These are phyloP conservation scores for Chrysosphaeria jannelii DNA, from an alignment of 2,329 filamentous ascomycete genomes.

Conservation along the genomic window DNA sequence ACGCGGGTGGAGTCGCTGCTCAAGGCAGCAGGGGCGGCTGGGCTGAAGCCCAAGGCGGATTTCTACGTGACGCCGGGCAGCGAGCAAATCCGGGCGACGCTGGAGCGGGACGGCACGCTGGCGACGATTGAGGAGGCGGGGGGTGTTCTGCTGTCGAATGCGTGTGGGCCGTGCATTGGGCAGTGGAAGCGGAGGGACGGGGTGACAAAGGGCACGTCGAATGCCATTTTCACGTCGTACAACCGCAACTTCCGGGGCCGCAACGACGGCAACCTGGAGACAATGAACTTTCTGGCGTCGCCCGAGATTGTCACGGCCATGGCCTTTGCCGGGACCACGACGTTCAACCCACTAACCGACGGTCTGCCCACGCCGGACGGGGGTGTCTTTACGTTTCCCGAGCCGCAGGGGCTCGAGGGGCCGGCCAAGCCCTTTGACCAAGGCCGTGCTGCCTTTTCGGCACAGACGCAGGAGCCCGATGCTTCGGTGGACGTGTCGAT, in stretches of 20 bases:
- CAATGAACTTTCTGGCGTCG: slow-evolving; percentile 96
- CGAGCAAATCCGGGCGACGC: slow-evolving; percentile 84
- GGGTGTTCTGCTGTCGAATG: slow-evolving; percentile 74
- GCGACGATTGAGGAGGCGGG: slow-evolving; percentile 64
- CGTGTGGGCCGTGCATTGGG: slow-evolving; percentile 78
- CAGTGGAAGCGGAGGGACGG: slow-evolving; percentile 87
- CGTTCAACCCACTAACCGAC: slow-evolving; percentile 90
- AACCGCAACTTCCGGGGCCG: slow-evolving; percentile 95
- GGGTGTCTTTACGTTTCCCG: slow-evolving; percentile 54
- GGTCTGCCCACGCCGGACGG: slow-evolving; percentile 52
- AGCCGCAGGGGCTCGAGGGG: slow-evolving; percentile 40
- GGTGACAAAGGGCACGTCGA: slow-evolving; percentile 54
- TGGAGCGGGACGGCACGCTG: slow-evolving; percentile 69
- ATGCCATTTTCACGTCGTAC: slow-evolving; percentile 90
- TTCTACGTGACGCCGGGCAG: slow-evolving; percentile 94
- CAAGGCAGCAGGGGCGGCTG: slow-evolving; percentile 69
- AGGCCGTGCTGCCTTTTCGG: slow-evolving; percentile 45
- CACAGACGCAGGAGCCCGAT: slow-evolving; percentile 42
- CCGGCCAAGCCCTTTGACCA: slow-evolving; percentile 37
- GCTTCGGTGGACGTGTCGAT: slow-evolving; percentile 43
- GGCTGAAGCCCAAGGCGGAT: slow-evolving; percentile 61
- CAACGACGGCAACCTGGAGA: slow-evolving; percentile 86
- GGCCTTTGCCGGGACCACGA: slow-evolving; percentile 71
- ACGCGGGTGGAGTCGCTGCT: slow-evolving; percentile 78
- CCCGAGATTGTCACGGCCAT: slow-evolving; percentile 93